These are phyloP conservation scores for Ceratocystiopsis minuta DNA, from an alignment of 2,329 filamentous ascomycete genomes.

Conservation along the genomic window DNA sequence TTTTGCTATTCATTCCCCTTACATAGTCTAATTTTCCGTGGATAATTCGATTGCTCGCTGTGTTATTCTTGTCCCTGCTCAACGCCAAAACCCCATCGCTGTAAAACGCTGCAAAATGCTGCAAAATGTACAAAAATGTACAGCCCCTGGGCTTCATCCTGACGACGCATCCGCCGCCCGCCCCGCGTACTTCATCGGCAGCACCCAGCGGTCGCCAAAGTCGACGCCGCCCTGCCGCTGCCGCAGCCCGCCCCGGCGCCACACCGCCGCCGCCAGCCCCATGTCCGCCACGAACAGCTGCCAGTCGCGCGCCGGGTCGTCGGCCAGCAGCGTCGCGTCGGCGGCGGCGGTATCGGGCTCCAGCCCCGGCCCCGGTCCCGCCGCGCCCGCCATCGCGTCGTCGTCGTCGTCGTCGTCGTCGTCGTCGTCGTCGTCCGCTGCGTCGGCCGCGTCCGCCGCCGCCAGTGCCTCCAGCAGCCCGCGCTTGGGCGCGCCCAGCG, in stretches of 20 bases:
- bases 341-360: no score
- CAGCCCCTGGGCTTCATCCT: no score
- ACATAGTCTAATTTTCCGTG: no score
- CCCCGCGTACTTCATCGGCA: slow-evolving; percentile 36
- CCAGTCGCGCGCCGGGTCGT: slow-evolving; percentile 40
- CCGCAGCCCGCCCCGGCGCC: slow-evolving; percentile 68
- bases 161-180: background rate
- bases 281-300: slow-evolving; percentile 73
- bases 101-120: no score
- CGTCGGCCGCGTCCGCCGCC: slow-evolving; percentile 29
- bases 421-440: no score
- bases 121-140: no score
- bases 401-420: slow-evolving; percentile 10
- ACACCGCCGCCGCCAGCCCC: slow-evolving; percentile 64
- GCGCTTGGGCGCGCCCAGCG: slow-evolving; percentile 71
- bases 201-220: slow-evolving; percentile 75
- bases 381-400: slow-evolving; percentile 2
- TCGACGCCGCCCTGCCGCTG: slow-evolving; percentile 64
- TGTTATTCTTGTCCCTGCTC: no score
- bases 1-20: no score
- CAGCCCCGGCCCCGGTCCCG: no score
- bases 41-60: no score
- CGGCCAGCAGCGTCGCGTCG: slow-evolving; percentile 16
- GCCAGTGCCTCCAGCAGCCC: slow-evolving; percentile 64
- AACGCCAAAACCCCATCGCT: no score